Percentiles rank a stretch among this genome's conserved stretches.
Evolutionary conservation across 129 eudicot species (phyloP).

Genomic region (Pittosporum tobira): DNA sequence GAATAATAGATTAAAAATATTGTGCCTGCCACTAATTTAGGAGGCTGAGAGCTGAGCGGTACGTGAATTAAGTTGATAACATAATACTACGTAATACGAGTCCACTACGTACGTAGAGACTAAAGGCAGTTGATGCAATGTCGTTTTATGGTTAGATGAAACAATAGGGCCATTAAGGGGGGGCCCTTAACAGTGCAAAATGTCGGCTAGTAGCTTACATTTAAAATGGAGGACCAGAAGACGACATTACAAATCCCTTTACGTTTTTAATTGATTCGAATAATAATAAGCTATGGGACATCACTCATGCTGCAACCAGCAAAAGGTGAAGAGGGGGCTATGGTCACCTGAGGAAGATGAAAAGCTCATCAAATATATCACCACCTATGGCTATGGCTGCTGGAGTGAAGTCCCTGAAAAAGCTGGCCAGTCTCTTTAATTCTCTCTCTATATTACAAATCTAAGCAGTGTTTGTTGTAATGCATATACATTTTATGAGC

Average conservation of each 20-base stretch:
- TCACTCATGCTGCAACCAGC: slow-evolving; percentile 95
- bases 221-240: slow-evolving; percentile 10
- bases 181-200: slow-evolving; percentile 8
- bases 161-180: slow-evolving; percentile 23
- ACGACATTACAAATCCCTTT: too few species aligned
- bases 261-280: too few species aligned
- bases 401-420: slow-evolving; percentile 99
- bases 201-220: slow-evolving; percentile 17
- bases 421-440: slow-evolving; percentile 51
- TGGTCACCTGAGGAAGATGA: slow-evolving; percentile 98
- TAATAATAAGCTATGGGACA: slow-evolving; percentile 82
- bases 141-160: slow-evolving; percentile 83
- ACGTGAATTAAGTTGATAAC: slow-evolving; percentile 43
- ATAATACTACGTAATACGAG: slow-evolving; percentile 34
- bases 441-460: background rate
- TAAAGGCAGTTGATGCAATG: slow-evolving; percentile 45
- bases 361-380: slow-evolving; percentile 64
- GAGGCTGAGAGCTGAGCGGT: too few species aligned
- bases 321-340: slow-evolving; percentile 87
- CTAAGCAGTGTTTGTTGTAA: too few species aligned
- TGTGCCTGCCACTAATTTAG: too few species aligned
- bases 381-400: slow-evolving; percentile 92
- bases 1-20: too few species aligned
- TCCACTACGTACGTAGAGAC: slow-evolving; percentile 43
- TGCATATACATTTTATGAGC: background rate